Evolutionary conservation across 2,329 filamentous ascomycete species (phyloP).

Genomic region (Bipolaris bicolor): DNA sequence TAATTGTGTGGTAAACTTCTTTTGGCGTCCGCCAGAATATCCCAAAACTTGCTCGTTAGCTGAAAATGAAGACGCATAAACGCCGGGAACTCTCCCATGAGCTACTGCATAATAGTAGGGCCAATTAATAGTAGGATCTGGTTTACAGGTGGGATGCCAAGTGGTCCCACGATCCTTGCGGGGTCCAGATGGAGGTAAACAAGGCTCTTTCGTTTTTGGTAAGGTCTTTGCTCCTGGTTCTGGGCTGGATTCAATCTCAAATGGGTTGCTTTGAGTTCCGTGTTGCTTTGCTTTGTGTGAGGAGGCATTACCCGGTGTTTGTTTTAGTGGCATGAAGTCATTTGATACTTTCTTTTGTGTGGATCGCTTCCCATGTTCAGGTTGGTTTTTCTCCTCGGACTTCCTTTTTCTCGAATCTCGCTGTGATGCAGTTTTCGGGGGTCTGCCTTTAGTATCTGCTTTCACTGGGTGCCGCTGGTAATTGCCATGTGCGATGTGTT

Average conservation of each 20-base stretch:
- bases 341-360: constrained; percentile 1
- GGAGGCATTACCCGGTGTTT: background rate
- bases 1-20: constrained; percentile 54
- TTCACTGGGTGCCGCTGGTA: background rate
- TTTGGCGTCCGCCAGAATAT: constrained; percentile 62
- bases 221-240: background rate
- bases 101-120: constrained; percentile 66
- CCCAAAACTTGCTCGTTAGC: constrained; percentile 75
- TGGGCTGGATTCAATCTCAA: constrained; percentile 25
- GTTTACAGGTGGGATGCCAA: constrained; percentile 71
- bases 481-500: background rate
- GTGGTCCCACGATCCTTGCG: constrained; percentile 64
- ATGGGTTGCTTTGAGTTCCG: constrained; percentile 21
- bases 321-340: background rate
- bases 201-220: background rate
- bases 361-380: background rate
- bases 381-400: background rate
- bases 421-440: background rate
- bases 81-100: constrained; percentile 62
- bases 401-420: constrained; percentile 21
- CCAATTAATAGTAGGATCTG: constrained; percentile 45
- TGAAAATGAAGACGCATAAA: constrained; percentile 70
- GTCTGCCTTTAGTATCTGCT: constrained; percentile 1
- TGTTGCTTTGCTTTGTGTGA: background rate
- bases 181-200: background rate